Conservation (phyloP, 1,139 yeast genomes). For the Hyphopichia pseudoburtonii region DNA sequence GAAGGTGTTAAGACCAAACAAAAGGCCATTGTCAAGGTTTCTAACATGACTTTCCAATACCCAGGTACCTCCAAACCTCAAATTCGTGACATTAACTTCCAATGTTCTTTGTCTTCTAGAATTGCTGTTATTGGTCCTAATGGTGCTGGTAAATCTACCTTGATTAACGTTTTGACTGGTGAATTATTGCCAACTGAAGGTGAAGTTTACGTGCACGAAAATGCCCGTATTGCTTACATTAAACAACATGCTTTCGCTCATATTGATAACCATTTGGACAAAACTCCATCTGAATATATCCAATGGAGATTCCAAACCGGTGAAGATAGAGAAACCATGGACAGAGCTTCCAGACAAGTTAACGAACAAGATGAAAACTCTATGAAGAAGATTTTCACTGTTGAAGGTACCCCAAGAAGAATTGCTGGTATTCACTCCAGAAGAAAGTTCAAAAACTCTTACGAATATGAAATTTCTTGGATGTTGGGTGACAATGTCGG, state of each 20-base stretch:
- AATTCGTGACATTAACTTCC: conserved; percentile 87
- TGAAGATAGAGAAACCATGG: conserved; percentile 99
- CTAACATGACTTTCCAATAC: conserved; percentile 97
- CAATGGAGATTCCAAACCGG: conserved; percentile 99
- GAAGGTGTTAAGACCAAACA: conserved; percentile 99
- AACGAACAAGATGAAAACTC: conserved; percentile 96
- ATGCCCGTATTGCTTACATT: conserved; percentile 99
- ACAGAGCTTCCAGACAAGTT: conserved; percentile 98
- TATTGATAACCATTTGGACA: conserved; percentile 97
- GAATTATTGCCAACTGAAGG: conserved; percentile 96
- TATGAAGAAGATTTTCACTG: conserved; percentile 99
- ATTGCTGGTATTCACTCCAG: conserved; percentile 92
- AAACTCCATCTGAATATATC: conserved; percentile 99
- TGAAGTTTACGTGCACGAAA: conserved; percentile 99
- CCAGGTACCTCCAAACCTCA: conserved; percentile 98
- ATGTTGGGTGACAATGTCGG: conserved; percentile 96
- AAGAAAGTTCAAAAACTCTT: conserved; percentile 99
- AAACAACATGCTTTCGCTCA: conserved; percentile 99
- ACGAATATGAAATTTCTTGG: conserved; percentile 99
- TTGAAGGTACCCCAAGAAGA: conserved; percentile 98
- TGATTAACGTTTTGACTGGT: conserved; percentile 98
- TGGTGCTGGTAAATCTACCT: conserved; percentile 99
- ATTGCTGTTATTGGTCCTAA: conserved; percentile 99
- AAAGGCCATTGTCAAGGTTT: conserved; percentile 98
- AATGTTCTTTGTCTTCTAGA: conserved; percentile 98